A percentile compares a stretch with the other conserved stretches of the same genome.
Conservation (phyloP, 1,284 basidiomycete species). For the Rhodotorula sp. region DNA sequence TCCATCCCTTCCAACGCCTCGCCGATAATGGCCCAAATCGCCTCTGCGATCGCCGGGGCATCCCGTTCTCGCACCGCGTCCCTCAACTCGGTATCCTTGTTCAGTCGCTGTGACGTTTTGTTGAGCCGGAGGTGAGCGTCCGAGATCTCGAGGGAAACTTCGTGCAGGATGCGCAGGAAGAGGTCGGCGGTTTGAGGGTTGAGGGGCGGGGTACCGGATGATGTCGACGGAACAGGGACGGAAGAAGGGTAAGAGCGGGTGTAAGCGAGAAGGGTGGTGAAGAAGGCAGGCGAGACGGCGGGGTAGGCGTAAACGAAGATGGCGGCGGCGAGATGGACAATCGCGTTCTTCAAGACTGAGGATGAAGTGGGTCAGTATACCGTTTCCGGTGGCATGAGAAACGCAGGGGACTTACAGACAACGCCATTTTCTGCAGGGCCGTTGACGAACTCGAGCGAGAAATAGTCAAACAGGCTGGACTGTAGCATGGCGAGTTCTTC, state of each 20-base stretch:
- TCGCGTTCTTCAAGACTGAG: slow-evolving; percentile 81
- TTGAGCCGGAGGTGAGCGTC: slow-evolving; percentile 80
- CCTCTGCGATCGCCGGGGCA: slow-evolving; percentile 80
- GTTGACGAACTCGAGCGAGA: slow-evolving; percentile 72
- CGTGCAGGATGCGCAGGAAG: slow-evolving; percentile 80
- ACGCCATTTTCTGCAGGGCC: slow-evolving; percentile 71
- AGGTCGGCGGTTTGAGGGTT: slow-evolving; percentile 79
- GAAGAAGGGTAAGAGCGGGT: slow-evolving; percentile 57
- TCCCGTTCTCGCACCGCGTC: slow-evolving; percentile 85
- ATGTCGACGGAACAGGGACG: slow-evolving; percentile 47
- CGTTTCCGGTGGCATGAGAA: slow-evolving; percentile 5
- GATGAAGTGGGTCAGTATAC: slow-evolving; percentile 45
- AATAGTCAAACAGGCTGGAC: slow-evolving; percentile 67
- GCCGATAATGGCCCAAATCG: slow-evolving; percentile 76
- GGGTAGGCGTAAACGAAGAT: slow-evolving; percentile 89
- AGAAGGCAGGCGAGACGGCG: slow-evolving; percentile 76
- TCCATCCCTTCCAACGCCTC: slow-evolving; percentile 61
- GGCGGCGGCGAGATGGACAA: slow-evolving; percentile 92
- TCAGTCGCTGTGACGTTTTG: slow-evolving; percentile 62
- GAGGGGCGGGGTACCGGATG: slow-evolving; percentile 52
- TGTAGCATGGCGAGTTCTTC: slow-evolving; percentile 66
- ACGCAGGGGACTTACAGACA: slow-evolving; percentile 48
- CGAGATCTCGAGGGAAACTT: slow-evolving; percentile 87
- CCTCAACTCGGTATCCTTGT: slow-evolving; percentile 74
- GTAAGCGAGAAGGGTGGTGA: slow-evolving; percentile 71